Conservation (phyloP, 495 filamentous ascomycete genomes). For the Talaromyces proteolyticus region DNA sequence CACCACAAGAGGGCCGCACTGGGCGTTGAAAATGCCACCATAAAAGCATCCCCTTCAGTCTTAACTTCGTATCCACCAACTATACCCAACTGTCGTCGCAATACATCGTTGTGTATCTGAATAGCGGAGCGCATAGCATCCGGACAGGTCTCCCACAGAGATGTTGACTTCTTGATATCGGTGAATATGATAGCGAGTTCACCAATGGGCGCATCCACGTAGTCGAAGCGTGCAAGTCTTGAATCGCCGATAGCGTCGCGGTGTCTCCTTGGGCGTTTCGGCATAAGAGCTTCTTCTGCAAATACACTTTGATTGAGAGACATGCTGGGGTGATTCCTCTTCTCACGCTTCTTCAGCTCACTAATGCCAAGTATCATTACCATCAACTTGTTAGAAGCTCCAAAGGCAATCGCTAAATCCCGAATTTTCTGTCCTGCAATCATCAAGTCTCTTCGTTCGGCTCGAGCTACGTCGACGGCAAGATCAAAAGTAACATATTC, state of each 20-base stretch:
- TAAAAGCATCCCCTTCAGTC: slow-evolving; percentile 98
- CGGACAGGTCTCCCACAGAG: slow-evolving; percentile 94
- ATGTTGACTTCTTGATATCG: slow-evolving; percentile 97
- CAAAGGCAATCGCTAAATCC: slow-evolving; percentile 93
- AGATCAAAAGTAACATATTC: slow-evolving; percentile 84
- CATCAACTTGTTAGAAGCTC: slow-evolving; percentile 91
- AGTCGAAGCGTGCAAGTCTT: slow-evolving; percentile 75
- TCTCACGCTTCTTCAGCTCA: slow-evolving; percentile 78
- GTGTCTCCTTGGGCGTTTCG: slow-evolving; percentile 56
- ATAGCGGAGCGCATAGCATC: slow-evolving; percentile 93
- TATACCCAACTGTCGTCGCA: slow-evolving; percentile 86
- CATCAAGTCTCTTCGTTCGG: slow-evolving; percentile 85
- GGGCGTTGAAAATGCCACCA: slow-evolving; percentile 96
- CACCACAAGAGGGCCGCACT: slow-evolving; percentile 93
- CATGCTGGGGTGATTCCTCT: slow-evolving; percentile 62
- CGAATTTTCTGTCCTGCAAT: slow-evolving; percentile 91
- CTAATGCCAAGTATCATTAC: slow-evolving; percentile 94
- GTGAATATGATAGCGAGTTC: slow-evolving; percentile 94
- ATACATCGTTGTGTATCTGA: slow-evolving; percentile 90
- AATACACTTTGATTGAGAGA: slow-evolving; percentile 70
- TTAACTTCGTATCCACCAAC: slow-evolving; percentile 99
- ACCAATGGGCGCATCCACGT: slow-evolving; percentile 84
- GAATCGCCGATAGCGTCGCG: slow-evolving; percentile 73
- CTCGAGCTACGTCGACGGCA: slow-evolving; percentile 84
- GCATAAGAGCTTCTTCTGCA: slow-evolving; percentile 60